A percentile compares a stretch with the other conserved stretches of the same genome.
Conservation (phyloP, 2,329 filamentous ascomycete genomes). For the Epichloe coenophiala region DNA sequence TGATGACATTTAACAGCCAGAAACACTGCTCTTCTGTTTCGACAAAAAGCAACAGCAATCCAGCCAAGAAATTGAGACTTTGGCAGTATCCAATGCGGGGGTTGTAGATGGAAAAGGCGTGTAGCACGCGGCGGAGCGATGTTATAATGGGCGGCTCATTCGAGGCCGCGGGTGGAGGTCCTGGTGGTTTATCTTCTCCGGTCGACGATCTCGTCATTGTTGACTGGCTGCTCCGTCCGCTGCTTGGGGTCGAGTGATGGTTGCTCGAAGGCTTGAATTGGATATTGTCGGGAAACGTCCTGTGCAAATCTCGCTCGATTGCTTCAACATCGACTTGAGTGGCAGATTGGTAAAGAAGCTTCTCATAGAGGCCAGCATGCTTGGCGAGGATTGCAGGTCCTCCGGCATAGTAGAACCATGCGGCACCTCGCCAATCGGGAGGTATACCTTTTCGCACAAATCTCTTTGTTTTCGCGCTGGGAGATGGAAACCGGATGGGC, state of each 20-base stretch:
- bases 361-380: conserved; percentile 63
- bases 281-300: conserved; percentile 90
- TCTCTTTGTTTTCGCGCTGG: conserved; percentile 71
- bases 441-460: conserved; percentile 90
- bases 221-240: conserved; percentile 22
- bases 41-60: conserved; percentile 78
- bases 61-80: conserved; percentile 87
- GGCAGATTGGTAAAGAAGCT: conserved; percentile 50
- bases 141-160: conserved; percentile 67
- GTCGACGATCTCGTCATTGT: conserved; percentile 20
- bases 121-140: conserved; percentile 70
- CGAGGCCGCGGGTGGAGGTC: conserved; percentile 18
- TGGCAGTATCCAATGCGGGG: conserved; percentile 91
- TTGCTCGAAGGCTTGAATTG: conserved; percentile 59
- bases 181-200: conserved; percentile 21
- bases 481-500: conserved; percentile 67
- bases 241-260: conserved; percentile 18
- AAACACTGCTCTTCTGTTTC: conserved; percentile 81
- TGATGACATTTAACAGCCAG: conserved; percentile 87
- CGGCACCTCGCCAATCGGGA: conserved; percentile 84
- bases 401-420: conserved; percentile 94
- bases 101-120: conserved; percentile 83
- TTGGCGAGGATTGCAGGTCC: conserved; percentile 68
- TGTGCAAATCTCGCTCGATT: conserved; percentile 85
- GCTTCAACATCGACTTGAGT: conserved; percentile 69